Evolutionary conservation across 768 basidiomycete genomes (phyloP).

Genomic region (Lactarius psammicola): DNA sequence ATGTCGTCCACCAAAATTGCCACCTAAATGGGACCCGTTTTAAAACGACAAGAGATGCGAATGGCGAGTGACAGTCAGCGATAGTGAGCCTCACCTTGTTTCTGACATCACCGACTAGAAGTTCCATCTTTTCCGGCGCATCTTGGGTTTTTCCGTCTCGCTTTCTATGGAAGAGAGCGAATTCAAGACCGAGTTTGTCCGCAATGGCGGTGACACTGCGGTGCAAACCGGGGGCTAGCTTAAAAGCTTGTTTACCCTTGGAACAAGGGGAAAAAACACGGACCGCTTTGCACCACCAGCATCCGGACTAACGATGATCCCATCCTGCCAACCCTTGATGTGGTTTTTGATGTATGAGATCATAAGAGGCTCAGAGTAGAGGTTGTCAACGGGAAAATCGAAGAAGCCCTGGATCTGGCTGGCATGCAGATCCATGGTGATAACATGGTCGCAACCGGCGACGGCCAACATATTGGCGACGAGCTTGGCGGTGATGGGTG

Average conservation of each 20-base stretch:
- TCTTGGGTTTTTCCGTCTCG: constrained; percentile 65
- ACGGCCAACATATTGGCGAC: constrained; percentile 98
- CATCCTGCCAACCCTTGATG: constrained; percentile 82
- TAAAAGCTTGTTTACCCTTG: constrained; percentile 7
- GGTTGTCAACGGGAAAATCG: constrained; percentile 96
- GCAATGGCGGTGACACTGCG: constrained; percentile 90
- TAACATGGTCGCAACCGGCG: constrained; percentile 97
- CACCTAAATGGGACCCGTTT: constrained; percentile 46
- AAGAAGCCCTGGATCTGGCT: constrained; percentile 99
- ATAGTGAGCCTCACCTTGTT: constrained; percentile 65
- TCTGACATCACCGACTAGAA: constrained; percentile 90
- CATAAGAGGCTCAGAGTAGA: constrained; percentile 96
- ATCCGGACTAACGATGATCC: constrained; percentile 94
- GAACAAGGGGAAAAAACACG: constrained; percentile 32
- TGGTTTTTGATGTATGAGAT: constrained; percentile 86
- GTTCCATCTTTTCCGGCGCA: constrained; percentile 81
- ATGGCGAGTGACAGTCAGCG: neutral
- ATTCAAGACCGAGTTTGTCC: constrained; percentile 92
- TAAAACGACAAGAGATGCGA: constrained; percentile 14
- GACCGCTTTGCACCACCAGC: constrained; percentile 98
- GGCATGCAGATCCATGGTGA: constrained; percentile 98
- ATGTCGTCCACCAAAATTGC: constrained; percentile 98
- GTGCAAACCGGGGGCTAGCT: neutral
- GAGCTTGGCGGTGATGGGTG: constrained; percentile 97
- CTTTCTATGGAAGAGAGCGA: constrained; percentile 93